Percentiles rank a stretch among this genome's conserved stretches.
Conservation (phyloP, 768 basidiomycete species). For the Xerocomellus chrysenteron region DNA sequence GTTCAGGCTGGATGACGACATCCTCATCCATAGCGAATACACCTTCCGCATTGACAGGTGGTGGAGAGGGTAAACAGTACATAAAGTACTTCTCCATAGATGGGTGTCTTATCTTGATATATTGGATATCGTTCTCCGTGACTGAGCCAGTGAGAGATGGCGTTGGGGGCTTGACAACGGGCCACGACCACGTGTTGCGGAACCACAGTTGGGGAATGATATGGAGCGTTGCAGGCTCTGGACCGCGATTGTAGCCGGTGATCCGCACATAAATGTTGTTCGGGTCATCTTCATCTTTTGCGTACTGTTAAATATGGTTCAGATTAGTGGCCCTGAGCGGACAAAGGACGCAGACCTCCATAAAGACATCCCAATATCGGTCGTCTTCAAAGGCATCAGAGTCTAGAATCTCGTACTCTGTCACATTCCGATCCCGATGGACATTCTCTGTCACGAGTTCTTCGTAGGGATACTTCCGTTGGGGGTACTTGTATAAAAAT, state of each 20-base stretch:
- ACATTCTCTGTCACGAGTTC: constrained; percentile 85
- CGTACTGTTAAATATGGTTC: constrained; percentile 60
- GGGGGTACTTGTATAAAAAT: constrained; percentile 98
- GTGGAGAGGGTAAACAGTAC: constrained; percentile 90
- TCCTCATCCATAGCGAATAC: constrained; percentile 63
- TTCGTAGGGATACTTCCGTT: constrained; percentile 90
- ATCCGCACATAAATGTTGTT: constrained; percentile 91
- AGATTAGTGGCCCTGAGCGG: constrained; percentile 2
- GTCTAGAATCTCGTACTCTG: constrained; percentile 93
- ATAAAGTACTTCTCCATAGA: constrained; percentile 74
- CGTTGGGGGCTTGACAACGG: constrained; percentile 60
- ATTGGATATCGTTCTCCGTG: constrained; percentile 50
- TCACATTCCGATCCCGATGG: constrained; percentile 77
- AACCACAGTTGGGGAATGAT: constrained; percentile 97
- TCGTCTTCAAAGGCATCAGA: constrained; percentile 90
- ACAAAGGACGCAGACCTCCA: constrained; percentile 64
- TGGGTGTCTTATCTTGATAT: constrained; percentile 72
- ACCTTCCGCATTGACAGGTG: constrained; percentile 76
- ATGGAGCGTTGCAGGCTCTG: constrained; percentile 91
- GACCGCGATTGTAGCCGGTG: constrained; percentile 95
- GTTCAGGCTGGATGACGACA: constrained; percentile 63
- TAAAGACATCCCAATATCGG: constrained; percentile 97
- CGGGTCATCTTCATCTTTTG: constrained; percentile 92
- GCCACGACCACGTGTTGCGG: constrained; percentile 99
- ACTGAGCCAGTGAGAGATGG: constrained; percentile 56